phyloP scores from a whole-genome alignment of 371 early-diverging fungal species.

The Mortierella sp. region DNA sequence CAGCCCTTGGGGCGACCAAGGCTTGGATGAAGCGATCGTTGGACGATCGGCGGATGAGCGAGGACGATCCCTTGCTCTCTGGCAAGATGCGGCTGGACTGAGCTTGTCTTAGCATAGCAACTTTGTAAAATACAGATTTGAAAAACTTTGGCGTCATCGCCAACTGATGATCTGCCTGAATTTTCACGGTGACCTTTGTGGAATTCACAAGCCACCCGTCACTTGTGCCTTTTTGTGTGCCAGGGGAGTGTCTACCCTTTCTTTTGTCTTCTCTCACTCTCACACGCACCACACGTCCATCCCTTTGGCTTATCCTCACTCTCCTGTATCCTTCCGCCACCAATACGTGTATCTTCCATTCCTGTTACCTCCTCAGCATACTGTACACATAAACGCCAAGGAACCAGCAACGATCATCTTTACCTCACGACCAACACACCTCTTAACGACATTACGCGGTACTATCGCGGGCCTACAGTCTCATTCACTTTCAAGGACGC shows the following conservation, averaged over 20 bases:
- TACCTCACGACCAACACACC: not conserved
- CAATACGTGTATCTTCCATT: too few species aligned
- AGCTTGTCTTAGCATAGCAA: not conserved
- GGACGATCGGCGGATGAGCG: constrained; percentile 47
- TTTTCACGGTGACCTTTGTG: too few species aligned
- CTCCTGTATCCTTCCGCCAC: not conserved
- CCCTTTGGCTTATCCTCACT: too few species aligned
- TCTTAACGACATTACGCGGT: too few species aligned
- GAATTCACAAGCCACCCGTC: too few species aligned
- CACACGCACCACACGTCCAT: not conserved
- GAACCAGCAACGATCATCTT: not conserved
- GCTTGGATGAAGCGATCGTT: constrained; percentile 51
- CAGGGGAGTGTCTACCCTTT: too few species aligned
- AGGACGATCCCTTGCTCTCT: constrained; percentile 46
- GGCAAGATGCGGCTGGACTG: constrained; percentile 28
- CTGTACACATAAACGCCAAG: not conserved
- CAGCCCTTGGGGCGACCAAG: constrained; percentile 45
- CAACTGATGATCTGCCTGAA: too few species aligned
- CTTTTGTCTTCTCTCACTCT: not conserved
- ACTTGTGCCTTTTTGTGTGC: too few species aligned
- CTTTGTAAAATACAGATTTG: not conserved
- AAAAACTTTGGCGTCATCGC: too few species aligned
- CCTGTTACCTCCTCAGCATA: not conserved
- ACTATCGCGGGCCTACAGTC: too few species aligned
- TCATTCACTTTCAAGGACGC: too few species aligned